A percentile compares a stretch with the other conserved stretches of the same genome.
Evolutionary conservation across 176 grass and related monocot species (phyloP).

Genomic region (Thinopyrum elongatum): DNA sequence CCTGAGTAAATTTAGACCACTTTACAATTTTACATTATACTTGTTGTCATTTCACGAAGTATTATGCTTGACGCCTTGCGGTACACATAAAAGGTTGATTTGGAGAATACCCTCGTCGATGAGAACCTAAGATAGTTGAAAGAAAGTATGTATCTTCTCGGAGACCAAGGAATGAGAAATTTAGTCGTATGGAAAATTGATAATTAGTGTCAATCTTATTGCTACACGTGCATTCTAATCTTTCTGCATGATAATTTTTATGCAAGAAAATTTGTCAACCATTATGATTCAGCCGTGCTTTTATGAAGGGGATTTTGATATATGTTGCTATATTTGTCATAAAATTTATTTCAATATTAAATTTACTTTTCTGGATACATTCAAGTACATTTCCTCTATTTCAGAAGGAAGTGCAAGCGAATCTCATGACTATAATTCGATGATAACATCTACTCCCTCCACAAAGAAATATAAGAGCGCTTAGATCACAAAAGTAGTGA

Average conservation of each 20-base stretch:
- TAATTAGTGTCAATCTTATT: slow-evolving; percentile 32
- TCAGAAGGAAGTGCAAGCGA: slow-evolving; percentile 93
- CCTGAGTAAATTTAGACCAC: not conserved
- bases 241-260: slow-evolving; percentile 11
- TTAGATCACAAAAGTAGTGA: no score
- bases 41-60: slow-evolving; percentile 23
- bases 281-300: not conserved
- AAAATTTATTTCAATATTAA: not conserved
- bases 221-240: not conserved
- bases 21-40: not conserved
- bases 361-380: not conserved
- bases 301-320: not conserved
- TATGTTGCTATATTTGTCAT: not conserved
- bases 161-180: slow-evolving; percentile 85
- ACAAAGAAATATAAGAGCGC: no score
- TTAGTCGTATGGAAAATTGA: slow-evolving; percentile 69
- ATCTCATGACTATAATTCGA: no score
- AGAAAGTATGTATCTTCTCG: slow-evolving; percentile 66
- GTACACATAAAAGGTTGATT: slow-evolving; percentile 99
- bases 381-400: slow-evolving; percentile 5
- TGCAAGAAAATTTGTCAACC: not conserved
- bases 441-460: no score
- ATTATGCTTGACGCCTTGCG: slow-evolving; percentile 42
- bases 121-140: slow-evolving; percentile 89
- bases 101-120: slow-evolving; percentile 98